Percentiles rank a stretch among this genome's conserved stretches.
Evolutionary conservation across 2,329 filamentous ascomycete species (phyloP).

Genomic region (Fusarium metavorans): DNA sequence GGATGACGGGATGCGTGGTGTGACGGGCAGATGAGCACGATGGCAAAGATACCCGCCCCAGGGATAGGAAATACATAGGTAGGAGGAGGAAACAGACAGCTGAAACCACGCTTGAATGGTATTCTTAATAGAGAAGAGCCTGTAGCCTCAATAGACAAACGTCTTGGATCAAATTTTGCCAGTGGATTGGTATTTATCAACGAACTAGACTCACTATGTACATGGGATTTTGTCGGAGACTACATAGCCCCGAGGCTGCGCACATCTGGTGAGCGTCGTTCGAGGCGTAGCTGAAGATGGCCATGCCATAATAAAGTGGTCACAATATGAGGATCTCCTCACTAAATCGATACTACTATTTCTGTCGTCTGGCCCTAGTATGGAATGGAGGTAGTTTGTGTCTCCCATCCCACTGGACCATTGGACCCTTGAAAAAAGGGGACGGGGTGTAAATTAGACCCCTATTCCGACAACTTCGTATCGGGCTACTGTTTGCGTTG

Average conservation of each 20-base stretch:
- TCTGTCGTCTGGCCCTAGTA: background rate
- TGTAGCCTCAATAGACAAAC: constrained; percentile 24
- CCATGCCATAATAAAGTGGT: background rate
- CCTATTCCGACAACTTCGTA: constrained; percentile 28
- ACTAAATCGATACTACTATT: background rate
- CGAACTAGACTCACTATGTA: too few relatives aligned
- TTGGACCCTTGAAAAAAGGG: constrained; percentile 22
- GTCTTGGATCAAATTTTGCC: constrained; percentile 3
- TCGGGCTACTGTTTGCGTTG: background rate
- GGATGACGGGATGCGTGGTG: constrained; percentile 22
- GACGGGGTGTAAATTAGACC: constrained; percentile 34
- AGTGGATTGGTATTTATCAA: background rate
- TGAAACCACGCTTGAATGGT: constrained; percentile 18
- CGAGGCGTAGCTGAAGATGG: background rate
- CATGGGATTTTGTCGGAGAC: background rate
- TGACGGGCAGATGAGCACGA: constrained; percentile 23
- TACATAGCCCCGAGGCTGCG: background rate
- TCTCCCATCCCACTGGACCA: background rate
- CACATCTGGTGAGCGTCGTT: background rate
- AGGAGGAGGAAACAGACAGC: background rate
- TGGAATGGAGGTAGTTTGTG: background rate
- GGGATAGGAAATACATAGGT: constrained; percentile 18
- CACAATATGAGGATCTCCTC: background rate
- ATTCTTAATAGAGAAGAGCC: constrained; percentile 14
- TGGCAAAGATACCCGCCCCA: constrained; percentile 37